Evolutionary conservation across 345 rosid genomes (phyloP), one percentile per base, ranked within the genome.

Genomic region (Kandelia obovata): DNA sequence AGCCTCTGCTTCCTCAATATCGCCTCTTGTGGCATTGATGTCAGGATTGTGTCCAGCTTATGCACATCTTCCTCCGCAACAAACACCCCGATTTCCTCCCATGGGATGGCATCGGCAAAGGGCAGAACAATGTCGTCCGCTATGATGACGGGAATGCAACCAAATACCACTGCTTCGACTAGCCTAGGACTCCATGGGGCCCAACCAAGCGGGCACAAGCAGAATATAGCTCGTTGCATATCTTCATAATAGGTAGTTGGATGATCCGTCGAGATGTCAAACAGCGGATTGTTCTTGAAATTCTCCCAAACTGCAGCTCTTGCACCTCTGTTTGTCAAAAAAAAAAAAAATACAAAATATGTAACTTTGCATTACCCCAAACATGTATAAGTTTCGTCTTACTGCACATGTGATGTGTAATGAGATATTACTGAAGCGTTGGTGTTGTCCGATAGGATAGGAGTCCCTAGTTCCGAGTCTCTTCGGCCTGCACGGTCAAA

Each of bases 231-330:
- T 75, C 98, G 80, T 37, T 94, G 98, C 98, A 94, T 94, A 72
- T 94, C 98, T 84, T 94, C 97, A 2, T 94, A 94, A 78, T 91
- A 94, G 27, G 96, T 94, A 6, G 87, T 87, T 28, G 98, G 98
- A 74, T 94, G 98, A 31, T 94, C 95, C 1, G 95, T 89, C 59
- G 98, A 94, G 80, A 94, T 91, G 84, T 94, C 98, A 53, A 94
- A 94, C 5, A 94, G 81, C 4, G 92, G 96, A 73, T 94, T 94
- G 83, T 89, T 83, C 79, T 91, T 94, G 79, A 94, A 94, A 67
- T 94, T 94, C 76, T 94, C 98, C 98, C 97, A 94, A 28, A 94
- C 97, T 23, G 97, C 98, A 39, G 98, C 96, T 78, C 98, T 87
- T 62, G 98, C 98, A 32, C 98, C 98, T 70, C 98, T 94, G 81